Evolutionary conservation across 2,329 filamentous ascomycete genomes (phyloP).

Genomic region (Blastomyces silverae): DNA sequence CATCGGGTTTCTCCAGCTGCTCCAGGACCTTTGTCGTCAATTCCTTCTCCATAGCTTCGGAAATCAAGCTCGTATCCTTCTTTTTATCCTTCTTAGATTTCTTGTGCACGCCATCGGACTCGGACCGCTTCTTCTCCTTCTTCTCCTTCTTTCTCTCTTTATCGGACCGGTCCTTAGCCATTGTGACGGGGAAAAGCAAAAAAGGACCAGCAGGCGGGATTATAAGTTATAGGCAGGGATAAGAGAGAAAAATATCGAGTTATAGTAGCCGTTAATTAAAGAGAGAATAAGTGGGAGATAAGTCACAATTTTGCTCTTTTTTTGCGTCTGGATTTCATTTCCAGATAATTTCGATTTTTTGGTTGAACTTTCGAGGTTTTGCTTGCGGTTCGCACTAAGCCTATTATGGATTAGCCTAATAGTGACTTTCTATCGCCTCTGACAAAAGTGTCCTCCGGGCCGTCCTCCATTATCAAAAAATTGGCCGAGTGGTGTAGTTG

Average conservation of each 20-base stretch:
- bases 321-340: background rate
- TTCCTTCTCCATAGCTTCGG: conserved; percentile 38
- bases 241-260: background rate
- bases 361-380: background rate
- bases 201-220: background rate
- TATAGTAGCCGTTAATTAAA: conserved; percentile 1
- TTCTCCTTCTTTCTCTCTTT: conserved; percentile 41
- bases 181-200: conserved; percentile 25
- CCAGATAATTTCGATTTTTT: background rate
- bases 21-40: conserved; percentile 34
- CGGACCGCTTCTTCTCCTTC: conserved; percentile 38
- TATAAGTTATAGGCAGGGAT: background rate
- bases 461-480: background rate
- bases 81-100: conserved; percentile 45
- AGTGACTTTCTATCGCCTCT: too few relatives aligned
- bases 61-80: conserved; percentile 37
- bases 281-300: background rate
- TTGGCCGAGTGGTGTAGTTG: conserved; percentile 13
- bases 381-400: background rate
- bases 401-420: background rate
- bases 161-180: conserved; percentile 43
- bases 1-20: conserved; percentile 28
- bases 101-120: conserved; percentile 43
- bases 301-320: background rate
- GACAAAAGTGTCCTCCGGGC: background rate